Conservation (phyloP, 2,329 filamentous ascomycete species). For the Dactylella cylindrospora region DNA sequence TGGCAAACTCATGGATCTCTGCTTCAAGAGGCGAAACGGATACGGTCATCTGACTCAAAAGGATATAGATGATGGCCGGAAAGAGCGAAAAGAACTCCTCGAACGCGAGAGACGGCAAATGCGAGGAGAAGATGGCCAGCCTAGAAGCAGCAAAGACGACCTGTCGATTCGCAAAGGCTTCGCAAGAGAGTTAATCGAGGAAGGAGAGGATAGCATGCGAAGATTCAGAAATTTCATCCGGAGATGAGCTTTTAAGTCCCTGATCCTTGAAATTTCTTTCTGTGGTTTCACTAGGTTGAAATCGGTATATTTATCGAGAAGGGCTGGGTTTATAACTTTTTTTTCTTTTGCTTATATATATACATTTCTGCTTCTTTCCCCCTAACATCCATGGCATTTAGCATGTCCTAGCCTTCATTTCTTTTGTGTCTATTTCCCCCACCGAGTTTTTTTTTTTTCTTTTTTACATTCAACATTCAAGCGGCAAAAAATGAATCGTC, state of each 20-base stretch:
- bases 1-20: slow-evolving; percentile 78
- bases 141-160: slow-evolving; percentile 46
- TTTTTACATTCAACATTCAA: slow-evolving; percentile 21
- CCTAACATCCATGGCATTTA: not conserved
- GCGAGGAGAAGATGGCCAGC: slow-evolving; percentile 26
- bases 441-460: slow-evolving; percentile 28
- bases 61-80: slow-evolving; percentile 73
- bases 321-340: slow-evolving; percentile 18
- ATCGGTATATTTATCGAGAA: slow-evolving; percentile 2
- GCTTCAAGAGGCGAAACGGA: slow-evolving; percentile 75
- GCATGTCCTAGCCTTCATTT: not conserved
- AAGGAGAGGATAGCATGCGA: slow-evolving; percentile 39
- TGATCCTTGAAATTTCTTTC: not conserved
- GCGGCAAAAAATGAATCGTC: slow-evolving; percentile 22
- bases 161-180: slow-evolving; percentile 46
- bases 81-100: slow-evolving; percentile 62
- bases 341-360: slow-evolving; percentile 1
- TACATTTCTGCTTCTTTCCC: not conserved
- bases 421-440: slow-evolving; percentile 15
- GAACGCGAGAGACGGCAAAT: slow-evolving; percentile 45
- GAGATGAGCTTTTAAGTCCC: slow-evolving; percentile 9
- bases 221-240: slow-evolving; percentile 43
- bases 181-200: slow-evolving; percentile 45
- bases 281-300: slow-evolving; percentile 1
- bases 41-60: slow-evolving; percentile 81